These are phyloP conservation scores for Tirmania nivea DNA, from an alignment of 495 filamentous ascomycete genomes.

Conservation along the genomic window DNA sequence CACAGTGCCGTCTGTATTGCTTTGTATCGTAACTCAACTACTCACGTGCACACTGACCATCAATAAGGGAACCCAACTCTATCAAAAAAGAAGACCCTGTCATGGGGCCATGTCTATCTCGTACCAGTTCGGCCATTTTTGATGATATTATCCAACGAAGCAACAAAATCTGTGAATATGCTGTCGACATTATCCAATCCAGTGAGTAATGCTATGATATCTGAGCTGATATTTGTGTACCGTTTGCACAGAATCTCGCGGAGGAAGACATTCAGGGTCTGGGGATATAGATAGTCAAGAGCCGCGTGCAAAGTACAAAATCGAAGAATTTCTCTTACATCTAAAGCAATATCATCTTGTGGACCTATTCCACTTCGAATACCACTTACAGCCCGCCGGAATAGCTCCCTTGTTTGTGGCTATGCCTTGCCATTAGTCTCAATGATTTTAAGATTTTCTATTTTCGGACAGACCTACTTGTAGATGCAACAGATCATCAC, in stretches of 20 bases:
- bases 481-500: slow-evolving; percentile 53
- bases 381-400: slow-evolving; percentile 46
- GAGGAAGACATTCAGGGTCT: slow-evolving; percentile 86
- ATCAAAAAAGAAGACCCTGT: not conserved
- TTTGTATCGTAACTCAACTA: slow-evolving; percentile 53
- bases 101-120: slow-evolving; percentile 10
- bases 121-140: slow-evolving; percentile 51
- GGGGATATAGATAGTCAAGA: slow-evolving; percentile 22
- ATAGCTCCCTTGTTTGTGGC: slow-evolving; percentile 56
- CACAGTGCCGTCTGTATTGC: slow-evolving; percentile 65
- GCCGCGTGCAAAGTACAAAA: slow-evolving; percentile 1
- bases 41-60: slow-evolving; percentile 1
- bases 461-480: slow-evolving; percentile 28
- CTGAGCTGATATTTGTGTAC: slow-evolving; percentile 88
- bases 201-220: slow-evolving; percentile 74
- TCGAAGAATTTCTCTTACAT: slow-evolving; percentile 39
- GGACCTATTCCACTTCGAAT: slow-evolving; percentile 40
- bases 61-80: slow-evolving; percentile 2
- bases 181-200: slow-evolving; percentile 72
- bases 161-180: slow-evolving; percentile 74
- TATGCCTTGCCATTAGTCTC: slow-evolving; percentile 11
- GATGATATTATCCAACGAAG: slow-evolving; percentile 56
- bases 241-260: slow-evolving; percentile 59
- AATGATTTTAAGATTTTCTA: no score
- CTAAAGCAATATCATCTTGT: slow-evolving; percentile 59